A percentile compares a stretch with the other conserved stretches of the same genome.
Evolutionary conservation across 2,329 filamentous ascomycete genomes (phyloP).

Genomic region (Aureobasidium mangrovei): DNA sequence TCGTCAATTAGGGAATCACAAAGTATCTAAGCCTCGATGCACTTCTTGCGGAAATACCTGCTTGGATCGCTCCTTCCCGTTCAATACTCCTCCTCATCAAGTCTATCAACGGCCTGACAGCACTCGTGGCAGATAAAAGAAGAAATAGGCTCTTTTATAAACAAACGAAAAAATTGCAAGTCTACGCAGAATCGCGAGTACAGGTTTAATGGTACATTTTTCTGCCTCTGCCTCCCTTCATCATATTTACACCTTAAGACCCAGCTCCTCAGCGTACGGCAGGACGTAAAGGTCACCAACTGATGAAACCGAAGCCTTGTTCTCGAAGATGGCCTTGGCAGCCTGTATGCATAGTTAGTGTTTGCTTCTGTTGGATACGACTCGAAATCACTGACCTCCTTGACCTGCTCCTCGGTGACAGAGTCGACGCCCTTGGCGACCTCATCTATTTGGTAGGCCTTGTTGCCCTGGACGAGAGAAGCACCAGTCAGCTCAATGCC

Average conservation of each 20-base stretch:
- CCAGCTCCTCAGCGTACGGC: constrained; percentile 89
- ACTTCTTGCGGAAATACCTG: too few relatives aligned
- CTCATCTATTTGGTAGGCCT: constrained; percentile 75
- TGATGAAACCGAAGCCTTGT: constrained; percentile 79
- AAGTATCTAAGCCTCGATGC: too few relatives aligned
- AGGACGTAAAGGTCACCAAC: constrained; percentile 88
- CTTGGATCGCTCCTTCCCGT: neutral
- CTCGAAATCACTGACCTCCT: constrained; percentile 55
- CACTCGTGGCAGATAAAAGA: constrained; percentile 5
- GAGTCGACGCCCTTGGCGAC: constrained; percentile 69
- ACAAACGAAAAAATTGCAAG: constrained; percentile 14
- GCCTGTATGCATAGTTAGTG: constrained; percentile 45
- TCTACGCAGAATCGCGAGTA: constrained; percentile 15
- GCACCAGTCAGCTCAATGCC: constrained; percentile 78
- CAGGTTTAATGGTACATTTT: constrained; percentile 26
- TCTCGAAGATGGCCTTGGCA: constrained; percentile 77
- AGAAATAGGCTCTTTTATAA: constrained; percentile 10
- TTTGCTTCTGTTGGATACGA: constrained; percentile 18
- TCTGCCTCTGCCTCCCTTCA: constrained; percentile 20
- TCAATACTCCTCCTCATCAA: neutral
- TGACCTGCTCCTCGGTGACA: constrained; percentile 76
- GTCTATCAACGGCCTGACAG: neutral
- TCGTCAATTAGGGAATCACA: too few relatives aligned
- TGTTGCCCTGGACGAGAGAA: constrained; percentile 70
- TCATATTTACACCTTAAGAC: constrained; percentile 75